Evolutionary conservation across 2,329 filamentous ascomycete genomes (phyloP), one percentile per base, ranked within the genome.

Genomic region (Epichloe gansuensis): DNA sequence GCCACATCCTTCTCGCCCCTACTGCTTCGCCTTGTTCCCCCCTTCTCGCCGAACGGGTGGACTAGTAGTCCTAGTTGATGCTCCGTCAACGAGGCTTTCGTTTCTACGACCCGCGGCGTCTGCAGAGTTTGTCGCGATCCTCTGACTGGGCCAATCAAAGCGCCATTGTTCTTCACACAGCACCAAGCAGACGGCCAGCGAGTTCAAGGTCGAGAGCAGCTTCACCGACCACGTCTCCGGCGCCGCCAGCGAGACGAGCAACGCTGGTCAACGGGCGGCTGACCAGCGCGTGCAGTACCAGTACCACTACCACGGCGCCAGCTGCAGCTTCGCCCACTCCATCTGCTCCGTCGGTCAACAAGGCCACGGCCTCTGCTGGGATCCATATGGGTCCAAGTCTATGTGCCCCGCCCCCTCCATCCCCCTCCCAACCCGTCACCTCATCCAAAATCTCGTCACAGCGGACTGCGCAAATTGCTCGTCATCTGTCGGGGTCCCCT

Each of bases 381-480:
- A 36, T 51, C 47, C 43, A 41, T 47, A 64, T 61, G 60, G 59
- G 58, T 60, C 59, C 55, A 39, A 56, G 52, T 65, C 59, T 55
- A 39, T 56, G 52, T 65, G 64, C 66, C 66, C 66, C 66, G 64
- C 66, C 66, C 65, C 66, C 66, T 68, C 66, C 63, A 64, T 63
- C 63, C 54, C 52, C 53, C 57, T 61, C 58, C 56, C 54, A 57
- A 51, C 57, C 54, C 52, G 52, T 53, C 56, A 56, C 53, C 58
- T 60, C 60, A 48, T 60, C 63, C 64, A 72, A 66, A 64, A 75
- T 75, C 70, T 69, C 76, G 63, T 69, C 70, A 58, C 71, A 63
- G 58, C 71, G 76, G 57, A 75, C 75, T 55, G 69, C 72, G 46
- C 76, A 78, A 65, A 71, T 81, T 58, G 76, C 76, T 65, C 72